Conservation (phyloP, 257 asterid genomes). For the Solanum piurae region DNA sequence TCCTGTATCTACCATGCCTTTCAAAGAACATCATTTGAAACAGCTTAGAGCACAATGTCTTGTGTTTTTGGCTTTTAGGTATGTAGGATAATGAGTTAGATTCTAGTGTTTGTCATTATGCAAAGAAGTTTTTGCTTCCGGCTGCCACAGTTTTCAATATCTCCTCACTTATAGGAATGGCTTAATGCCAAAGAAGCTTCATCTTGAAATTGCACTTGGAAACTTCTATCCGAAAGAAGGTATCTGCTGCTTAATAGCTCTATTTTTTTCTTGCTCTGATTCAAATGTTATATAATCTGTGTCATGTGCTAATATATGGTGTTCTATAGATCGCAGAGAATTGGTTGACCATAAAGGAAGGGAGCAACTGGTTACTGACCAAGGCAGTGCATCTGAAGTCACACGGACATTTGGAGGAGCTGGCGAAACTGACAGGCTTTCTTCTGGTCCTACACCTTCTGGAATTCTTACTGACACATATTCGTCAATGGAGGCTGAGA, state of each 20-base stretch:
- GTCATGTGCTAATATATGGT: constrained; percentile 7
- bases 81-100: neutral
- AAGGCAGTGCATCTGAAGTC: constrained; percentile 37
- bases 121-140: neutral
- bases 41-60: constrained; percentile 99
- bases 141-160: neutral
- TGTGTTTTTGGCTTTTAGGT: constrained; percentile 97
- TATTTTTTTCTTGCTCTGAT: neutral
- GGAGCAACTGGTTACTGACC: constrained; percentile 55
- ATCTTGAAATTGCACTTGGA: constrained; percentile 97
- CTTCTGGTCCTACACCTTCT: constrained; percentile 14
- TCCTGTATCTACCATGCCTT: constrained; percentile 52
- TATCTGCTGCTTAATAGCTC: constrained; percentile 17
- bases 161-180: constrained; percentile 61
- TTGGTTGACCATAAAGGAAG: constrained; percentile 64
- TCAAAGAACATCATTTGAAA: constrained; percentile 89
- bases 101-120: neutral
- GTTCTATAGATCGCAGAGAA: constrained; percentile 65
- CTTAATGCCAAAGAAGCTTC: constrained; percentile 84
- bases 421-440: constrained; percentile 23
- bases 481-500: constrained; percentile 41
- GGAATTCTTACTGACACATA: constrained; percentile 21
- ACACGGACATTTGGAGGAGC: constrained; percentile 40
- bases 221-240: constrained; percentile 73
- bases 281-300: neutral